Percentiles rank a stretch among this genome's conserved stretches.
Evolutionary conservation across 495 filamentous ascomycete genomes (phyloP).

Genomic region (Trichoderma virens): DNA sequence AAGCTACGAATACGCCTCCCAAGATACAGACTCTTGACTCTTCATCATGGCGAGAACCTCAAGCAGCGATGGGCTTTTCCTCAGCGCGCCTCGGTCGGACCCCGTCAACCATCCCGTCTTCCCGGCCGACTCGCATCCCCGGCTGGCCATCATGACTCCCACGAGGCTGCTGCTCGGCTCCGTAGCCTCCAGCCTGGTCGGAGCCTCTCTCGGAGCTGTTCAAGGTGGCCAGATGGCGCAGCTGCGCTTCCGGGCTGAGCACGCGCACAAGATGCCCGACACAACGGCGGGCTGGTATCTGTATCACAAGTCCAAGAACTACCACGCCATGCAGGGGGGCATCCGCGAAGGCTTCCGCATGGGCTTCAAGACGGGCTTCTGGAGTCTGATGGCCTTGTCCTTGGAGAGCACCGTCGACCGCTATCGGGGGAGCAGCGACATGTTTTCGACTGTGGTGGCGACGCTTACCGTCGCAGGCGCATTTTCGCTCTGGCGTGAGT

Average conservation of each 20-base stretch:
- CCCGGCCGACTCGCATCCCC: constrained; percentile 25
- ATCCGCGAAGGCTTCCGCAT: constrained; percentile 68
- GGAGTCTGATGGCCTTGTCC: constrained; percentile 61
- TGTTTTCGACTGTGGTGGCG: constrained; percentile 68
- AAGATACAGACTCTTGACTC: background rate
- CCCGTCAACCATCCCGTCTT: background rate
- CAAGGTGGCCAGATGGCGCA: constrained; percentile 66
- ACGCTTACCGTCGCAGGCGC: constrained; percentile 73
- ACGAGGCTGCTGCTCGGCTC: constrained; percentile 57
- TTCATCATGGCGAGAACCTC: background rate
- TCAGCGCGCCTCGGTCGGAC: background rate
- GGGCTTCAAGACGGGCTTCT: constrained; percentile 58
- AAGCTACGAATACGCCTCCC: background rate
- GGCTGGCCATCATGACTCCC: constrained; percentile 51
- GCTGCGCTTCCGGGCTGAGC: constrained; percentile 85
- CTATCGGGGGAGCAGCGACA: constrained; percentile 60
- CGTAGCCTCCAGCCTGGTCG: constrained; percentile 52
- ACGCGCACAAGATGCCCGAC: constrained; percentile 81
- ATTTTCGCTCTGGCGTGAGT: constrained; percentile 81
- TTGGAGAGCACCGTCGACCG: constrained; percentile 82
- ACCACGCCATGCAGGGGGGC: constrained; percentile 66
- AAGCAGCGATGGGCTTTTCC: background rate
- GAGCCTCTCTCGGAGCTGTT: constrained; percentile 59
- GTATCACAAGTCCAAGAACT: constrained; percentile 97
- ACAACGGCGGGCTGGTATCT: constrained; percentile 86